Conservation (phyloP, 306 rosid species). For the Spatholobus suberectus region DNA sequence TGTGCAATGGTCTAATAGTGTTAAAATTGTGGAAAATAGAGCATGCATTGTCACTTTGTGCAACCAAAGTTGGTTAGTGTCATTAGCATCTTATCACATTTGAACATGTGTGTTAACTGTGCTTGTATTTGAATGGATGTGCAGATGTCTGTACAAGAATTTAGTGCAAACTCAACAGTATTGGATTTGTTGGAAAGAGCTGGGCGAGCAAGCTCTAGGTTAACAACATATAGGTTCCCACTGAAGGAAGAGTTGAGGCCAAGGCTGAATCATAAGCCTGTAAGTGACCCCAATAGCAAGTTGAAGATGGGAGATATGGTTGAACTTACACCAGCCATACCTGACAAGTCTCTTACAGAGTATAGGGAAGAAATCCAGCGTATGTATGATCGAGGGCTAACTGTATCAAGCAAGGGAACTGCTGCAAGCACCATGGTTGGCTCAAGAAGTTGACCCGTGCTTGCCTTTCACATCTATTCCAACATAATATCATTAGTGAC, state of each 20-base stretch:
- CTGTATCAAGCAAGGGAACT: slow-evolving; percentile 57
- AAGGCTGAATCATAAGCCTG: slow-evolving; percentile 76
- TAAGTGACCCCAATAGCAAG: slow-evolving; percentile 72
- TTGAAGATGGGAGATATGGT: slow-evolving; percentile 96
- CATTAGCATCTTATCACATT: slow-evolving; percentile 6
- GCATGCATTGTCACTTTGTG: slow-evolving; percentile 6
- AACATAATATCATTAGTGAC: slow-evolving; percentile 14
- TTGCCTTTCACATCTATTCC: slow-evolving; percentile 11
- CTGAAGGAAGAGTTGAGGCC: slow-evolving; percentile 94
- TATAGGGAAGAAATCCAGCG: slow-evolving; percentile 97
- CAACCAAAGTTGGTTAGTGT: background rate
- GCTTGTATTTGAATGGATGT: slow-evolving; percentile 13
- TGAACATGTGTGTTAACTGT: background rate
- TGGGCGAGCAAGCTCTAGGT: slow-evolving; percentile 73
- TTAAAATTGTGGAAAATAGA: background rate
- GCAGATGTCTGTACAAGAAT: slow-evolving; percentile 99
- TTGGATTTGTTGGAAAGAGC: slow-evolving; percentile 74
- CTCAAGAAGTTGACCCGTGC: slow-evolving; percentile 60
- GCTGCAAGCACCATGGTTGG: slow-evolving; percentile 64
- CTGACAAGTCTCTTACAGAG: slow-evolving; percentile 76
- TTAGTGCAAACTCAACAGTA: slow-evolving; percentile 72
- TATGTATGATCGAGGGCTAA: slow-evolving; percentile 78
- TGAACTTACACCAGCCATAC: slow-evolving; percentile 84
- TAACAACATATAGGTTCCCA: slow-evolving; percentile 79
- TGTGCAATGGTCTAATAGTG: background rate